These are phyloP conservation scores for Penicillium sp. DNA, from an alignment of 2,329 filamentous ascomycete genomes.

Conservation along the genomic window DNA sequence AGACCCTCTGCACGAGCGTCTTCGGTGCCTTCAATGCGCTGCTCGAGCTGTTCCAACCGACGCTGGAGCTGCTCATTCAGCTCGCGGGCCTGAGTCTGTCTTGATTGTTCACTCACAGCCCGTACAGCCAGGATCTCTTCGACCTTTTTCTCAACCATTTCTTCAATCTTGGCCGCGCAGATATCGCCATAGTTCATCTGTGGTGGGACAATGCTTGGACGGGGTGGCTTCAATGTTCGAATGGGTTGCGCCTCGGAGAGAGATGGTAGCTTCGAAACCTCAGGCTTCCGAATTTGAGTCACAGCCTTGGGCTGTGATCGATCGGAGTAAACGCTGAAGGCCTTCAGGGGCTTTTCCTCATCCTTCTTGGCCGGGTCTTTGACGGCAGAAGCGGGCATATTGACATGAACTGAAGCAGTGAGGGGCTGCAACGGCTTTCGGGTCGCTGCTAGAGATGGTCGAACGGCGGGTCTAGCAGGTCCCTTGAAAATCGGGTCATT, in stretches of 20 bases:
- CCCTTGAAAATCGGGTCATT: constrained; percentile 91
- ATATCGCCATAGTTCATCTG: constrained; percentile 57
- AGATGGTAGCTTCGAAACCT: constrained; percentile 54
- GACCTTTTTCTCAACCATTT: constrained; percentile 90
- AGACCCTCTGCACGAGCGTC: constrained; percentile 81
- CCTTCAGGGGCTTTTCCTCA: constrained; percentile 76
- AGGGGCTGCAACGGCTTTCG: constrained; percentile 82
- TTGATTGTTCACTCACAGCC: constrained; percentile 62
- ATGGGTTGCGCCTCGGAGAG: constrained; percentile 40
- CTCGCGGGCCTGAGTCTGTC: constrained; percentile 53
- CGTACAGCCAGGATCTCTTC: constrained; percentile 85
- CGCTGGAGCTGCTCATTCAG: constrained; percentile 79
- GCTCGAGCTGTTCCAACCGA: constrained; percentile 82
- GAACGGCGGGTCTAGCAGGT: constrained; percentile 62
- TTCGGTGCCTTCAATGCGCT: constrained; percentile 78
- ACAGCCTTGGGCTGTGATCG: constrained; percentile 56
- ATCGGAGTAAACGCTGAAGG: constrained; percentile 87
- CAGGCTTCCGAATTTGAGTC: constrained; percentile 46
- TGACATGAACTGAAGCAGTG: constrained; percentile 75
- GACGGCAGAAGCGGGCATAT: constrained; percentile 62
- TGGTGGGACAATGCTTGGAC: constrained; percentile 36
- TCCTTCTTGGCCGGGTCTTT: constrained; percentile 59
- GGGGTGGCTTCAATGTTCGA: constrained; percentile 59
- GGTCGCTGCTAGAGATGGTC: constrained; percentile 50
- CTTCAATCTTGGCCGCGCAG: constrained; percentile 79